Percentiles rank a stretch among this genome's conserved stretches.
These are phyloP conservation scores for Schizosaccharomyces japonicus DNA, from an alignment of 805 yeast genomes.

Conservation along the genomic window DNA sequence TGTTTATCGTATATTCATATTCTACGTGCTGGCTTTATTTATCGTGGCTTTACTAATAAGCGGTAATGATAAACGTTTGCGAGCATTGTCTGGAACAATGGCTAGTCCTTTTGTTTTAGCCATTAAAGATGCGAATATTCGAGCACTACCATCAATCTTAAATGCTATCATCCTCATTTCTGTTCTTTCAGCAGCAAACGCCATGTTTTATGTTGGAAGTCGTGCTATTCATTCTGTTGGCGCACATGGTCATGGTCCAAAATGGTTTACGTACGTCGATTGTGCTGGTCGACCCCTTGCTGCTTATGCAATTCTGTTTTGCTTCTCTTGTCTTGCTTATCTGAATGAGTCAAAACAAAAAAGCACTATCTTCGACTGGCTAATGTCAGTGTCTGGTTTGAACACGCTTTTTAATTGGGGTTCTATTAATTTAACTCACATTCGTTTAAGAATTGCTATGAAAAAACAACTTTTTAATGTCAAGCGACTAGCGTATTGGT, in stretches of 20 bases:
- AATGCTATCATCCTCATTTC: conserved; percentile 48
- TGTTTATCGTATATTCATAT: conserved; percentile 55
- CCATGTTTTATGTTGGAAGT: conserved; percentile 46
- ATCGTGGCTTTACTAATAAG: conserved; percentile 51
- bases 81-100: conserved; percentile 24
- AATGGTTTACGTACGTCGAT: conserved; percentile 42
- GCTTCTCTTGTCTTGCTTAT: conserved; percentile 20
- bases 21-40: conserved; percentile 37
- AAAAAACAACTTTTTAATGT: conserved; percentile 37
- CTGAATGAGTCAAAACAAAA: not conserved
- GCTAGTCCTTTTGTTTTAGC: conserved; percentile 62
- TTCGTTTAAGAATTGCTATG: conserved; percentile 44
- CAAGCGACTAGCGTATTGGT: conserved; percentile 35
- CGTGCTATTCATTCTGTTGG: conserved; percentile 48
- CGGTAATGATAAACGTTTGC: conserved; percentile 26
- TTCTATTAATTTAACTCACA: conserved; percentile 41
- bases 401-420: conserved; percentile 68
- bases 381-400: conserved; percentile 50
- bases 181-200: conserved; percentile 51
- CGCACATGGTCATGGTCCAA: conserved; percentile 41
- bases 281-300: conserved; percentile 55
- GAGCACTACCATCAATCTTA: conserved; percentile 46
- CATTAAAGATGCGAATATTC: conserved; percentile 38
- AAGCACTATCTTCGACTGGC: conserved; percentile 37
- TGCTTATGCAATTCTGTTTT: conserved; percentile 27